Percentiles rank a stretch among this genome's conserved stretches.
Evolutionary conservation across 176 grass and related monocot genomes (phyloP).

Genomic region (Urochloa ruziziensis): DNA sequence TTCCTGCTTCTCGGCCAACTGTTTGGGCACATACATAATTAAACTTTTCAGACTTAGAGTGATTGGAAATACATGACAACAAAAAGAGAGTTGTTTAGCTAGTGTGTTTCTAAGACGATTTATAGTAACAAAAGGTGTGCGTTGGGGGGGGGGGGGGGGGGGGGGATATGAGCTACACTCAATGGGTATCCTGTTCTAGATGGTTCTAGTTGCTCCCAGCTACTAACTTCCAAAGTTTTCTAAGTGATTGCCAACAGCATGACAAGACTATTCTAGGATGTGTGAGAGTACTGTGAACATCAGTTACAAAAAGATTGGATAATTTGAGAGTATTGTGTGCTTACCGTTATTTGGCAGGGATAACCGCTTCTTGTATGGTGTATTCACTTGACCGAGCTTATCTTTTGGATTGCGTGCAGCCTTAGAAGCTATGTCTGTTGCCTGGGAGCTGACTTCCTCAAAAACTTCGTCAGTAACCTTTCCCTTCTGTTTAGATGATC

Average conservation of each 20-base stretch:
- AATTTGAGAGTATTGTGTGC: background rate
- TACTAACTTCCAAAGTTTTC: background rate
- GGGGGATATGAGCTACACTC: background rate
- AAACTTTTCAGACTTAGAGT: background rate
- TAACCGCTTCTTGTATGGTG: conserved; percentile 58
- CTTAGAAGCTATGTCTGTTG: conserved; percentile 41
- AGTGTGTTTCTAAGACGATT: background rate
- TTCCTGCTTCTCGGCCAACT: conserved; percentile 32
- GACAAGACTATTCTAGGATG: background rate
- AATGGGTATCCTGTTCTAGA: background rate
- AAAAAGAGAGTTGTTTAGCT: background rate
- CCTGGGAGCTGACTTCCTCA: conserved; percentile 68
- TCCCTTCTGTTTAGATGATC: conserved; percentile 46
- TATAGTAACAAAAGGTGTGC: no score
- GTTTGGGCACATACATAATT: conserved; percentile 5
- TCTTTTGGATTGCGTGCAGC: conserved; percentile 54
- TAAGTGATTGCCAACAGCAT: conserved; percentile 2
- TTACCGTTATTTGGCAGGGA: conserved; percentile 76
- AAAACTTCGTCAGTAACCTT: conserved; percentile 51
- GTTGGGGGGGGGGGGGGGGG: no score
- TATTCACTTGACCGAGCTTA: conserved; percentile 36
- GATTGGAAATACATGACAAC: conserved; percentile 25
- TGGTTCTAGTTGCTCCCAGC: background rate
- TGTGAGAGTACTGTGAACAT: background rate
- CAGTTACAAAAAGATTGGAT: background rate